Evolutionary conservation across 345 rosid species (phyloP).

Genomic region (Trapa bicornis): DNA sequence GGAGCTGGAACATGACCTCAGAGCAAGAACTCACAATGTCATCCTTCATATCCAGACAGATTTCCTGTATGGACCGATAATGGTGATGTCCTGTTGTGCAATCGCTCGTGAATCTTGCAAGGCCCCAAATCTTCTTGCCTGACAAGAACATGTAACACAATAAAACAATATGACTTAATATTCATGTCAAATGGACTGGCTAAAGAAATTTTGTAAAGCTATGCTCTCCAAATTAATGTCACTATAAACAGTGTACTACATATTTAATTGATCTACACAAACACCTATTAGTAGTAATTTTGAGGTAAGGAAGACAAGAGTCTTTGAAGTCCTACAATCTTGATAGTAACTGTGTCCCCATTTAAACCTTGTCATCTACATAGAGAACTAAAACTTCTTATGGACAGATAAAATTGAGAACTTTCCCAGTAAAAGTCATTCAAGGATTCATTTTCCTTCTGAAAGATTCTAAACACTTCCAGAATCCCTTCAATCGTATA

Average conservation of each 20-base stretch:
- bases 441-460: neutral
- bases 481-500: neutral
- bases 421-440: neutral
- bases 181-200: neutral
- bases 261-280: neutral
- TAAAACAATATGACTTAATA: neutral
- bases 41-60: slow-evolving; percentile 52
- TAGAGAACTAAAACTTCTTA: neutral
- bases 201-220: neutral
- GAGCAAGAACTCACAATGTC: slow-evolving; percentile 81
- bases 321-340: neutral
- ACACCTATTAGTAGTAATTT: neutral
- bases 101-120: slow-evolving; percentile 76
- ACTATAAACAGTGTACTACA: neutral
- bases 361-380: neutral
- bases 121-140: slow-evolving; percentile 83
- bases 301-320: neutral
- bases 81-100: slow-evolving; percentile 47
- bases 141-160: neutral
- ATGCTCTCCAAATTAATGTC: neutral
- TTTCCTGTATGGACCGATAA: slow-evolving; percentile 50
- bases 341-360: neutral
- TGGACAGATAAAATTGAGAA: neutral
- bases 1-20: slow-evolving; percentile 78
- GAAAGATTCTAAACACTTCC: neutral